Evolutionary conservation across 148 eudicot species (phyloP).

Genomic region (Suaeda aralocaspica): DNA sequence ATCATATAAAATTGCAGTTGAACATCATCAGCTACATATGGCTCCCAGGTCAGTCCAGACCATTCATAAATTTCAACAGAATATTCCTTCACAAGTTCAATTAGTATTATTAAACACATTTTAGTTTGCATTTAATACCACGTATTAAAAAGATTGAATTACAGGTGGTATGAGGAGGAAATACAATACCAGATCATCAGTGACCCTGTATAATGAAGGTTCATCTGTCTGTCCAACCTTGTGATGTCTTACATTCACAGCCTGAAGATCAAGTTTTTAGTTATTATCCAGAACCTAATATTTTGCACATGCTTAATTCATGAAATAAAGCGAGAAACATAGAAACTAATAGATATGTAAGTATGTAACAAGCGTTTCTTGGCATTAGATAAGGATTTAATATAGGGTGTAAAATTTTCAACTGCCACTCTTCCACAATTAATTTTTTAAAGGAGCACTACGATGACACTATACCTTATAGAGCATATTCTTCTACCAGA

Average conservation of each 20-base stretch:
- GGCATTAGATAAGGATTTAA: too few relatives aligned
- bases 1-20: conserved; percentile 46
- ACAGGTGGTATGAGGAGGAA: not conserved
- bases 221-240: conserved; percentile 34
- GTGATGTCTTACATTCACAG: conserved; percentile 35
- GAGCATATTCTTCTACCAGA: too few relatives aligned
- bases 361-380: too few relatives aligned
- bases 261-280: conserved; percentile 19
- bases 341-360: too few relatives aligned
- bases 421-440: too few relatives aligned
- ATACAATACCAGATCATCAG: conserved; percentile 32
- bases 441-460: too few relatives aligned
- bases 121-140: not conserved
- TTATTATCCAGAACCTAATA: not conserved
- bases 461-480: too few relatives aligned
- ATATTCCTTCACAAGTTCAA: conserved; percentile 29
- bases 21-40: conserved; percentile 40
- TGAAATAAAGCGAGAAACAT: not conserved
- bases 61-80: conserved; percentile 41
- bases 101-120: not conserved
- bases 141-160: not conserved
- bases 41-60: conserved; percentile 42
- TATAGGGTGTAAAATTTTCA: too few relatives aligned
- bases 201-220: conserved; percentile 39
- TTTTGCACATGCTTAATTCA: not conserved